Base-by-base conservation (phyloP, 2,329 filamentous ascomycete species). In the Biscogniauxia mediterranea region DNA sequence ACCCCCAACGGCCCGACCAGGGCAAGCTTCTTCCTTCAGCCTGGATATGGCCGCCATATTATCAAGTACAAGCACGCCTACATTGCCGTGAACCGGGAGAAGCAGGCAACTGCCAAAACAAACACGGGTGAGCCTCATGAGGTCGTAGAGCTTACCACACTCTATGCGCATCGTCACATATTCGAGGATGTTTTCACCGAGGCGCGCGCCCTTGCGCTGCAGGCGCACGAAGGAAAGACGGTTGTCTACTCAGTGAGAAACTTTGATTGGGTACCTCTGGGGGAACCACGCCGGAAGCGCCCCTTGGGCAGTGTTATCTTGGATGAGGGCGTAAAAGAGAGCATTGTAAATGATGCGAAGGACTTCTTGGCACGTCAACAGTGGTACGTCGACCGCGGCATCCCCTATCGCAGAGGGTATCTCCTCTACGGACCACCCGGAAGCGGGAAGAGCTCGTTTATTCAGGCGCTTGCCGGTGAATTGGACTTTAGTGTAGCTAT, bases 311-410 rank as follows among this genome's bases (percentile, higher is more conserved):
- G 93, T 1, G 95, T 99, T 5, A 86, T 98, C 5, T 79, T 92
- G 1, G 94, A 97, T 69, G 92, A 97, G 60, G 93, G 93, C 0
- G 85, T 98, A 57, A 92, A 93, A 71, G 92, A 96, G 73, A 80
- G 83, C 53, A 89, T 97, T 46, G 85, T 96, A 3, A 83, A 81
- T 32, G 94, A 97, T 70, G 89, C 97, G 8, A 84, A 86, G 70
- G 92, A 95, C 68, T 97, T 97, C 70, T 80, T 97, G 57, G 79
- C 80, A 1, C 89, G 90, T 46, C 86, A 91, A 61, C 86, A 89
- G 66, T 97, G 94, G 93, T 97, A 97, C 72, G 86, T 93, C 55
- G 92, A 97, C 70, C 88, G 94, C n/a, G 94, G 93, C 2, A 96
- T 97, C 65, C 94, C 94, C 0, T 97, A 97, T 71, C 86, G 93